Evolutionary conservation across 805 yeast genomes (phyloP), one percentile per base, ranked within the genome.

Genomic region (Suhomyces sp.): DNA sequence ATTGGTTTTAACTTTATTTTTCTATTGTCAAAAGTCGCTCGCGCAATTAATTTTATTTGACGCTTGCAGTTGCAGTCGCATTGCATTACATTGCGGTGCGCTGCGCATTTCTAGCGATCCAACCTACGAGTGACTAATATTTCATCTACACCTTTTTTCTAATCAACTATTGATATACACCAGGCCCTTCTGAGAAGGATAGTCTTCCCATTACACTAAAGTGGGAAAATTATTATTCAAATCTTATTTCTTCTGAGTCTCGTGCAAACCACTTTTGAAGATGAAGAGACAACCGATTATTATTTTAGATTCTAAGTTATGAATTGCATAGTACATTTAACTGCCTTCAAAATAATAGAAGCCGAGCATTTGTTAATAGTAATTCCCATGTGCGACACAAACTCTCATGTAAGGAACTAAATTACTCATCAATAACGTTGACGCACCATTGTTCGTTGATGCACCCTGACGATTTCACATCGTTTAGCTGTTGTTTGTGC

Each of bases 321-420:
- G 49, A 47, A 29, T 24, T 36, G 49, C 49, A 36, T 24, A 13
- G 12, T 12, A 8, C 22, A 15, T 12, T 15, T 12, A 23, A 36
- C 44, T 22, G 4, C 38, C 19, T 4, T 17, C 24, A 19, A 38
- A 5, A 38, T 17, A 38, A 38, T 38, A 38, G 42, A 38, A 38
- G 24, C 42, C 24, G 22, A 38, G 42, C 12, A 5, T 12, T 10
- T 19, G 9, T 38, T 38, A 22, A 15, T 38, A 17, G 42, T 17
- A 19, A 38, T 17, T 38, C 13, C 23, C 19, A 15, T n/a, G 42
- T 38, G 42, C 42, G 42, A 38, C 42, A 12, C 50, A 47, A 36
- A 6, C 15, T 26, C 5, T 27, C 29, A 48, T 48, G 51, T 42
- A 48, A 48, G 51, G 51, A 41, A 48, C 51, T 48, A 22, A 31